These are phyloP conservation scores for Didymellaceae sp. DNA, from an alignment of 2,329 filamentous ascomycete species.

Conservation along the genomic window DNA sequence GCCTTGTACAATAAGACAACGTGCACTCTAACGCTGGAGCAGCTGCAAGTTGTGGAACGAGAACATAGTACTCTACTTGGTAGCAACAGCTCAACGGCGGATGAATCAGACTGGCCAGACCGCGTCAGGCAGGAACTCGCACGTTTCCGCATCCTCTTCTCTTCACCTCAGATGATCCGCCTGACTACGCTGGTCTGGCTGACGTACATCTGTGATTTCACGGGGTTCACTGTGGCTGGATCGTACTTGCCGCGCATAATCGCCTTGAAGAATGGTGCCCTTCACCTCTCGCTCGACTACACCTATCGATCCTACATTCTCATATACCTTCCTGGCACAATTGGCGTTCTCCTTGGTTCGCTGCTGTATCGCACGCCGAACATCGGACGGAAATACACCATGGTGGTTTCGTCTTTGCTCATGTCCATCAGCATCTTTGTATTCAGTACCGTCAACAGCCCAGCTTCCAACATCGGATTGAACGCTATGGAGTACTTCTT, in stretches of 20 bases:
- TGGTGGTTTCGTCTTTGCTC: constrained; percentile 52
- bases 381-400: constrained; percentile 56
- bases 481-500: constrained; percentile 62
- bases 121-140: constrained; percentile 51
- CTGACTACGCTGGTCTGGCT: constrained; percentile 59
- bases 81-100: constrained; percentile 41
- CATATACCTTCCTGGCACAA: constrained; percentile 60
- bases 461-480: constrained; percentile 56
- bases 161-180: constrained; percentile 50
- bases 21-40: constrained; percentile 44
- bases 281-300: constrained; percentile 52
- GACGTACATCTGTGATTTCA: constrained; percentile 60
- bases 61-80: constrained; percentile 38
- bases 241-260: constrained; percentile 59
- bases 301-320: constrained; percentile 63
- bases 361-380: constrained; percentile 54
- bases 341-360: constrained; percentile 59
- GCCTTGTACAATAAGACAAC: constrained; percentile 51
- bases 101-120: constrained; percentile 36
- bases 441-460: constrained; percentile 54
- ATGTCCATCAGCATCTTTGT: constrained; percentile 56
- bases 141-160: constrained; percentile 56
- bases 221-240: constrained; percentile 58
- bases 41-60: constrained; percentile 45
- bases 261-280: constrained; percentile 58